Conservation (phyloP, 345 rosid genomes). For the Dimocarpus longan region DNA sequence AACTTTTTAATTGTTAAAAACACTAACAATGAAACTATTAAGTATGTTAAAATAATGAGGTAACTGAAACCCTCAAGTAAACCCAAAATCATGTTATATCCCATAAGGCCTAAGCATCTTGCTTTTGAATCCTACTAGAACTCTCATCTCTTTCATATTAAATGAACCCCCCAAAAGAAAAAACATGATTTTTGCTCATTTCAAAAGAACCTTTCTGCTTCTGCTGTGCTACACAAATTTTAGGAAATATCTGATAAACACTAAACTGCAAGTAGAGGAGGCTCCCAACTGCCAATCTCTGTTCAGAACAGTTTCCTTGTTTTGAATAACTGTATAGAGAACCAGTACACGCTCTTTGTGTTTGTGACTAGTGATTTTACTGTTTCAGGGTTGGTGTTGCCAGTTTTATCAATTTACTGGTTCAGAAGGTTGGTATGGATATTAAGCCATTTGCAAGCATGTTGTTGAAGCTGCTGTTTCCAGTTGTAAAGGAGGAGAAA, state of each 20-base stretch:
- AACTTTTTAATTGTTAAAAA: too few relatives aligned
- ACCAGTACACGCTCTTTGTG: neutral
- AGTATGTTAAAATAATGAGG: too few relatives aligned
- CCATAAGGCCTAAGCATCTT: too few relatives aligned
- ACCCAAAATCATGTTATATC: too few relatives aligned
- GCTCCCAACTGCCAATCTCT: neutral
- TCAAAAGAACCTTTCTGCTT: neutral
- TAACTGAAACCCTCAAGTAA: too few relatives aligned
- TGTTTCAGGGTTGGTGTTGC: slow-evolving; percentile 91
- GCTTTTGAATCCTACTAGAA: neutral
- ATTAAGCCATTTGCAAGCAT: slow-evolving; percentile 73
- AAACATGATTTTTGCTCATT: neutral
- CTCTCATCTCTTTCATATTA: neutral
- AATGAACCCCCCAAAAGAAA: neutral
- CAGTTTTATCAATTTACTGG: slow-evolving; percentile 75
- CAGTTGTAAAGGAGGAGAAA: slow-evolving; percentile 81
- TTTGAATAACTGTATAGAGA: neutral
- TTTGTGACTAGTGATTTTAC: neutral
- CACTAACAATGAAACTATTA: too few relatives aligned
- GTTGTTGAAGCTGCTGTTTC: slow-evolving; percentile 71
- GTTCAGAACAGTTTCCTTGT: neutral
- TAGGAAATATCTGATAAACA: neutral
- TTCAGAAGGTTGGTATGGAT: slow-evolving; percentile 77
- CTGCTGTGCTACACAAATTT: neutral
- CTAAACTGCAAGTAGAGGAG: neutral